phyloP scores from a whole-genome alignment of 192 early-diverging fungal genomes.

The Entomortierella chlamydospora region DNA sequence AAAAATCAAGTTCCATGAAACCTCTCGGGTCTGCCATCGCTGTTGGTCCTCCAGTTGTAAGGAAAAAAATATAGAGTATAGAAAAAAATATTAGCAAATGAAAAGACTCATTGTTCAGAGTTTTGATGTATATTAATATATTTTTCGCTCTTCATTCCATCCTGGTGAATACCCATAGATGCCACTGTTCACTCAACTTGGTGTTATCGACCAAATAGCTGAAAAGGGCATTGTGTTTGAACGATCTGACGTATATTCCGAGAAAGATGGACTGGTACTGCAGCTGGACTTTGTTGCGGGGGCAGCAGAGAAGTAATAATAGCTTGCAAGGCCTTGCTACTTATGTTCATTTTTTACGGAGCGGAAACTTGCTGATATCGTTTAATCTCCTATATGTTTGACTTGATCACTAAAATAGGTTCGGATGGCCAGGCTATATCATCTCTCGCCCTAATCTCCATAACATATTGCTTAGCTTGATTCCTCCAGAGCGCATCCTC shows the following conservation, averaged over 20 bases:
- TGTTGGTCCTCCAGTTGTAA: neutral
- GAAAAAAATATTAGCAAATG: no score
- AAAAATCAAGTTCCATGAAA: neutral
- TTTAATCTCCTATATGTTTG: neutral
- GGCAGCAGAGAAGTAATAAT: no score
- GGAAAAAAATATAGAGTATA: no score
- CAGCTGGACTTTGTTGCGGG: neutral
- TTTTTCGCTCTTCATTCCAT: no score
- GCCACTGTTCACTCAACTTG: neutral
- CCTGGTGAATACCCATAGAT: no score
- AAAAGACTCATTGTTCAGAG: no score
- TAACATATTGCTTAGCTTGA: neutral
- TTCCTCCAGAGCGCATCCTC: constrained; percentile 9
- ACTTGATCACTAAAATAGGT: neutral
- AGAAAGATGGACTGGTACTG: neutral
- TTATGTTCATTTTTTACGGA: neutral
- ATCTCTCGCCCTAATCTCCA: constrained; percentile 11
- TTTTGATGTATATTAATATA: no score
- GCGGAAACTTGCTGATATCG: neutral
- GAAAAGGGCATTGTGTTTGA: neutral
- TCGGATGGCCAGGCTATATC: neutral
- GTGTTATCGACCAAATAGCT: neutral
- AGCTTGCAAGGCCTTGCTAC: neutral
- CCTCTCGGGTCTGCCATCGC: neutral
- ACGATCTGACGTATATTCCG: neutral